phyloP scores from a whole-genome alignment of 2,329 filamentous ascomycete species.

The Alternaria sp. region DNA sequence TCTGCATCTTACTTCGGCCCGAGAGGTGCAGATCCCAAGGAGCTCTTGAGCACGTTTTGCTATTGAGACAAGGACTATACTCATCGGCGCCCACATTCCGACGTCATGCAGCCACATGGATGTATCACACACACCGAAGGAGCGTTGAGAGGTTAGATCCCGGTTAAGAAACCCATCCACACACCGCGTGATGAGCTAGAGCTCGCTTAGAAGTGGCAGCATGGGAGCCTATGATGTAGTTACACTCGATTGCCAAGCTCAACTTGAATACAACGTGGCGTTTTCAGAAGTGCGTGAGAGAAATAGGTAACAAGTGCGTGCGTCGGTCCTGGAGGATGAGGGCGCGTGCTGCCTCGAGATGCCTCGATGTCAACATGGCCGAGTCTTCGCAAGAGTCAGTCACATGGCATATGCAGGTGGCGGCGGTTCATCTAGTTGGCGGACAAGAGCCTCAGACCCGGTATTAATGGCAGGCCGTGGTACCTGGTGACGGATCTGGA shows the following conservation, averaged over 20 bases:
- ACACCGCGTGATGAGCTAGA: slow-evolving; percentile 20
- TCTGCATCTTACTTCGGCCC: slow-evolving; percentile 4
- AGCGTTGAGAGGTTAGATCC: slow-evolving; percentile 17
- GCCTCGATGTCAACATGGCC: not conserved
- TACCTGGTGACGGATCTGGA: slow-evolving; percentile 28
- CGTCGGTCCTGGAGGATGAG: not conserved
- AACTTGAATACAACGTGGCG: not conserved
- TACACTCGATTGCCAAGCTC: slow-evolving; percentile 16
- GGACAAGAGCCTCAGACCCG: slow-evolving; percentile 1
- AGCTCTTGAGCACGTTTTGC: not conserved
- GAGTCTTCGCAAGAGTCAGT: not conserved
- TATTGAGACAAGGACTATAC: not conserved
- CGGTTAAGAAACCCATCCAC: slow-evolving; percentile 7
- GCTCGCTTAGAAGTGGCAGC: slow-evolving; percentile 20
- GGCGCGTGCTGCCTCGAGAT: not conserved
- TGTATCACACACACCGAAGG: slow-evolving; percentile 16
- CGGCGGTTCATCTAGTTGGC: slow-evolving; percentile 4
- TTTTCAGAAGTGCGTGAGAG: not conserved
- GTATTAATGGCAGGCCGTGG: slow-evolving; percentile 8
- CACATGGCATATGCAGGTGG: not conserved
- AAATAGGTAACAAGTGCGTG: not conserved
- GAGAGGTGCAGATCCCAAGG: slow-evolving; percentile 1
- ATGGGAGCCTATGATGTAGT: slow-evolving; percentile 22
- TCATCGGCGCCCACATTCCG: not conserved
- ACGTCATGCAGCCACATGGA: slow-evolving; percentile 24